Conservation (phyloP, 352 stramenopile species). For the Pythium graminicola region DNA sequence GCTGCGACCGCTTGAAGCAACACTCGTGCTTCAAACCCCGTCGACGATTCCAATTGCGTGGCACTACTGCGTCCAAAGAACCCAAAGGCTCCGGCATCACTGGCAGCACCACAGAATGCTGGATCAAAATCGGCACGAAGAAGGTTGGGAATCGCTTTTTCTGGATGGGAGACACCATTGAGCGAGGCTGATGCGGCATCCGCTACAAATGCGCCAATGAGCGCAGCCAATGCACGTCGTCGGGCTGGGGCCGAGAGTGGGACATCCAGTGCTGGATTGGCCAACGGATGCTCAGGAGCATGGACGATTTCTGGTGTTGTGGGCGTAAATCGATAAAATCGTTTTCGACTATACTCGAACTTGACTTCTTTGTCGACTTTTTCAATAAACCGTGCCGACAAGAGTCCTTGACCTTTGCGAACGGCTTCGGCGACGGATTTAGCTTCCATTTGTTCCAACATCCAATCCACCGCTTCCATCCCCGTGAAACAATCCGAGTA, state of each 20-base stretch:
- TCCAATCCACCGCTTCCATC: conserved; percentile 83
- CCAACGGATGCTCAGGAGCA: conserved; percentile 33
- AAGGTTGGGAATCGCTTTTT: conserved; percentile 76
- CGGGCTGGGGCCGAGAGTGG: conserved; percentile 52
- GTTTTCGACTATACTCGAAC: conserved; percentile 80
- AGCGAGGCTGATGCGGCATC: conserved; percentile 71
- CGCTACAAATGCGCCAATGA: conserved; percentile 73
- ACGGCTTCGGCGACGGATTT: conserved; percentile 73
- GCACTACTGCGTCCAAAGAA: conserved; percentile 27
- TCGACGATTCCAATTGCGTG: conserved; percentile 63
- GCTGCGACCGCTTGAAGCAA: conserved; percentile 64
- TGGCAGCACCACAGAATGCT: conserved; percentile 66
- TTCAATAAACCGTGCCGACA: conserved; percentile 64
- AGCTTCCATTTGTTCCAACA: conserved; percentile 81
- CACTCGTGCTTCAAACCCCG: conserved; percentile 69
- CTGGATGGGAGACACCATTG: conserved; percentile 66
- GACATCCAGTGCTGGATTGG: conserved; percentile 54
- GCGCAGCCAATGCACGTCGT: conserved; percentile 50
- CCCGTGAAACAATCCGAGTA: conserved; percentile 78
- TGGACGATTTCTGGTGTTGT: conserved; percentile 72
- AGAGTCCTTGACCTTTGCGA: conserved; percentile 67
- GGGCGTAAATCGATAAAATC: conserved; percentile 73
- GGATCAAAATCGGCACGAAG: conserved; percentile 67
- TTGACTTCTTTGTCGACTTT: conserved; percentile 79
- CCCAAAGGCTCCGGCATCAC: conserved; percentile 33